Evolutionary conservation across 805 yeast genomes (phyloP).

Genomic region (Saccharomycopsis fodiens): DNA sequence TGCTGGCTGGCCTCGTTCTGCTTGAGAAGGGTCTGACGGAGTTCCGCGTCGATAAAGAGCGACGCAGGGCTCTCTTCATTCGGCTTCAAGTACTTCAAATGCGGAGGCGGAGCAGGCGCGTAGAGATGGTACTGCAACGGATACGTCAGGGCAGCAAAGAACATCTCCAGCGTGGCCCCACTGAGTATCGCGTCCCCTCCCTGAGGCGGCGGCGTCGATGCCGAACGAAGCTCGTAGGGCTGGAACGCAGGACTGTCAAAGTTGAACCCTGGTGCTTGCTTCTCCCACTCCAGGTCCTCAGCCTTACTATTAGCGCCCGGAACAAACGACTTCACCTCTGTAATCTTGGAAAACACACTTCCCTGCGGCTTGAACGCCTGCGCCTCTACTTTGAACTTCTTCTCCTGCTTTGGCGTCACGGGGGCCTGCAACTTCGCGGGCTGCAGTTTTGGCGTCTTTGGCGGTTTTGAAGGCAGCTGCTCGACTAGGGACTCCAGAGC

Average conservation of each 20-base stretch:
- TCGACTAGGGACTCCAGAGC: background rate
- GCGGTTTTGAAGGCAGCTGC: background rate
- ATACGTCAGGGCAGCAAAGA: conserved; percentile 19
- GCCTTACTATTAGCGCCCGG: no score
- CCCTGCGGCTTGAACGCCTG: conserved; percentile 46
- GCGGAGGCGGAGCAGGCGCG: conserved; percentile 79
- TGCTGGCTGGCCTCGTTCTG: conserved; percentile 79
- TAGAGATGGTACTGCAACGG: conserved; percentile 79
- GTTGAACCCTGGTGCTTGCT: no score
- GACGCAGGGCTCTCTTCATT: conserved; percentile 64
- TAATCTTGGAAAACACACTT: conserved; percentile 32
- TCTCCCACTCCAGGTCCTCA: no score
- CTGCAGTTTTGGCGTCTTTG: background rate
- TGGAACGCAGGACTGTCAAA: conserved; percentile 40
- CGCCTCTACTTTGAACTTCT: conserved; percentile 47
- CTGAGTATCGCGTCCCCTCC: conserved; percentile 2
- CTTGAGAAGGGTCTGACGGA: conserved; percentile 63
- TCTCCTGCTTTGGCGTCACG: background rate
- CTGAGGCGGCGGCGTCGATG: background rate
- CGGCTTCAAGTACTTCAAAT: conserved; percentile 48
- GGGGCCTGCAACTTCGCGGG: background rate
- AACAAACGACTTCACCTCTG: conserved; percentile 27
- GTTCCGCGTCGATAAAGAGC: conserved; percentile 63
- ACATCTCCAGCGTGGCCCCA: conserved; percentile 23
- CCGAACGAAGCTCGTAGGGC: conserved; percentile 11